These are phyloP conservation scores for Rhodotorula paludigena DNA, from an alignment of 768 basidiomycete species.

Conservation along the genomic window DNA sequence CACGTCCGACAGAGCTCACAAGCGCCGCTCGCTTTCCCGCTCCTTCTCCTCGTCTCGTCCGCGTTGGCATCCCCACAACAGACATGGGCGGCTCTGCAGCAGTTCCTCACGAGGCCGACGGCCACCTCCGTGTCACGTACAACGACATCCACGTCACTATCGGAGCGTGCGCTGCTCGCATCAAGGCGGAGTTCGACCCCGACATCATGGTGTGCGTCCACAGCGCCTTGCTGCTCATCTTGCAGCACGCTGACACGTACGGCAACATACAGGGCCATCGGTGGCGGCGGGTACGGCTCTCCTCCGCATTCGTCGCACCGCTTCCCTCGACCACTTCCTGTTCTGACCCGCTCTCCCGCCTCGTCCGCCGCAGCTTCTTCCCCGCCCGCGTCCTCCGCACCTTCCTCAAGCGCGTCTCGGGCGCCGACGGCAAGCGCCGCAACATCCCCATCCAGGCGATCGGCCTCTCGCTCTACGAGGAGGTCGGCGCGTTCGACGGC, in stretches of 20 bases:
- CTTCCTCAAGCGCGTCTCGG: constrained; percentile 59
- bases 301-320: neutral
- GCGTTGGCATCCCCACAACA: neutral
- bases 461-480: constrained; percentile 90
- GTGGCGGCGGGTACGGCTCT: constrained; percentile 38
- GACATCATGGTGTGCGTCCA: constrained; percentile 59
- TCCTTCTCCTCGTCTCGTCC: neutral
- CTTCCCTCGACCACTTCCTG: neutral
- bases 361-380: constrained; percentile 70
- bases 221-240: constrained; percentile 58
- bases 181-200: constrained; percentile 76
- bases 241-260: neutral
- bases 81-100: neutral
- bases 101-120: constrained; percentile 8
- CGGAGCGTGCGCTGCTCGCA: constrained; percentile 48
- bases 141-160: constrained; percentile 38
- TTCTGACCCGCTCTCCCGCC: constrained; percentile 48
- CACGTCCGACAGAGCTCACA: too few species aligned
- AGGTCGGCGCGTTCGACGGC: constrained; percentile 51
- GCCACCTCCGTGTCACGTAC: constrained; percentile 26
- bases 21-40: neutral
- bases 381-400: constrained; percentile 75
- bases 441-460: constrained; percentile 61
- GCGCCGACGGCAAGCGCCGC: constrained; percentile 61
- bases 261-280: constrained; percentile 39